These are phyloP conservation scores for Metarhizium rileyi DNA, from an alignment of 2,329 filamentous ascomycete species.

Conservation along the genomic window DNA sequence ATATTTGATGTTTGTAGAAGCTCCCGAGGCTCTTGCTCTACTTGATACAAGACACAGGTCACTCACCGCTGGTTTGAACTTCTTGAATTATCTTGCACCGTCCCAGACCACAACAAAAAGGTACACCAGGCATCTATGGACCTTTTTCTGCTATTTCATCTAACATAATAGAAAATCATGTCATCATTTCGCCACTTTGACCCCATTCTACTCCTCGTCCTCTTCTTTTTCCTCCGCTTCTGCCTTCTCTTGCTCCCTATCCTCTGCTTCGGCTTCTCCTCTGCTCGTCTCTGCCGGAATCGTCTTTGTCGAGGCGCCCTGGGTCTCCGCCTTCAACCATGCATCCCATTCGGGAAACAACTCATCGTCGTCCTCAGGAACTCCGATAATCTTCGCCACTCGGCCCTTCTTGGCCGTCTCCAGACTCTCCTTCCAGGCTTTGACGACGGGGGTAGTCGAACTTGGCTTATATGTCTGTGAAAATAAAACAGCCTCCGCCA, in stretches of 20 bases:
- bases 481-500: conserved; percentile 82
- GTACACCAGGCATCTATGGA: neutral
- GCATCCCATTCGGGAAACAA: conserved; percentile 96
- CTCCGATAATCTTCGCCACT: conserved; percentile 72
- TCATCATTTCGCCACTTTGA: neutral
- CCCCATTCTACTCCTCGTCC: conserved; percentile 11
- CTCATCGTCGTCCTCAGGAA: conserved; percentile 73
- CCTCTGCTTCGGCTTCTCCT: conserved; percentile 9
- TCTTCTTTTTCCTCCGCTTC: conserved; percentile 15
- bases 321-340: conserved; percentile 70
- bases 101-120: neutral
- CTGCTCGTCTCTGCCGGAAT: neutral
- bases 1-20: no score
- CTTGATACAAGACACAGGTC: no score
- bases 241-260: conserved; percentile 10
- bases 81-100: neutral
- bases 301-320: conserved; percentile 39
- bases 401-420: conserved; percentile 81
- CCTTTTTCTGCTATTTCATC: neutral
- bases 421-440: conserved; percentile 71
- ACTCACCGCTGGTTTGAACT: neutral
- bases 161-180: conserved; percentile 1
- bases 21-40: no score
- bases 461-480: conserved; percentile 93
- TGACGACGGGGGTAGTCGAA: conserved; percentile 55